These are phyloP conservation scores for Candida tallmaniae DNA, from an alignment of 805 yeast genomes.

Conservation along the genomic window DNA sequence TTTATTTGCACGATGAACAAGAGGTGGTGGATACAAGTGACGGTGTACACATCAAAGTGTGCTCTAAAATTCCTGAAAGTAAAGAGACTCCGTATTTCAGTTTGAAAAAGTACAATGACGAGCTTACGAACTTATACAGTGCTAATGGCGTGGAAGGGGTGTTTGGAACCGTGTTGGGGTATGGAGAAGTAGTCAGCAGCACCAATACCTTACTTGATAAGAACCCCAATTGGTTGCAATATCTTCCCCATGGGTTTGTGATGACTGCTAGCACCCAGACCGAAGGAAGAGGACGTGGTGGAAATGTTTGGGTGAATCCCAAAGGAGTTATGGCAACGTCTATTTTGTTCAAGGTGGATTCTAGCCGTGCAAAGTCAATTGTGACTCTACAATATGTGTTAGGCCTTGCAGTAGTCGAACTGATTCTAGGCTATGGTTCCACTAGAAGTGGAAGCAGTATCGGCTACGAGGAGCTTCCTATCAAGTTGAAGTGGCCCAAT, in stretches of 20 bases:
- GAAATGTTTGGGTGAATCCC: slow-evolving; percentile 94
- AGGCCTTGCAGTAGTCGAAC: slow-evolving; percentile 77
- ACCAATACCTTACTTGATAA: slow-evolving; percentile 75
- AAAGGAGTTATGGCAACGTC: slow-evolving; percentile 86
- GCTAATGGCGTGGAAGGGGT: slow-evolving; percentile 19
- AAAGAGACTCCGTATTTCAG: slow-evolving; percentile 71
- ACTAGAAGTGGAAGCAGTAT: slow-evolving; percentile 30
- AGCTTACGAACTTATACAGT: slow-evolving; percentile 27
- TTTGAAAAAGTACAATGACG: slow-evolving; percentile 48
- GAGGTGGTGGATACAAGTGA: slow-evolving; percentile 10
- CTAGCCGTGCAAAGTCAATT: slow-evolving; percentile 45
- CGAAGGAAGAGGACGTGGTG: slow-evolving; percentile 91
- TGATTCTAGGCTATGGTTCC: slow-evolving; percentile 57
- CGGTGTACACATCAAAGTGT: slow-evolving; percentile 50
- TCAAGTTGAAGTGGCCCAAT: slow-evolving; percentile 94
- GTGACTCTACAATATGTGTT: slow-evolving; percentile 85
- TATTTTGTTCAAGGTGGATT: slow-evolving; percentile 53
- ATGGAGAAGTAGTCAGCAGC: slow-evolving; percentile 88
- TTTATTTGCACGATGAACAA: slow-evolving; percentile 42
- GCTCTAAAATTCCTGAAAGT: slow-evolving; percentile 43
- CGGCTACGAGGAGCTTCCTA: slow-evolving; percentile 72
- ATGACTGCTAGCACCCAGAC: slow-evolving; percentile 79
- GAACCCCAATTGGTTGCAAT: slow-evolving; percentile 54
- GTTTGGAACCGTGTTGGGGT: slow-evolving; percentile 63
- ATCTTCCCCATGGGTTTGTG: slow-evolving; percentile 67